Base-by-base conservation (phyloP, 1,139 yeast species). In the Blastobotrys persicus region DNA sequence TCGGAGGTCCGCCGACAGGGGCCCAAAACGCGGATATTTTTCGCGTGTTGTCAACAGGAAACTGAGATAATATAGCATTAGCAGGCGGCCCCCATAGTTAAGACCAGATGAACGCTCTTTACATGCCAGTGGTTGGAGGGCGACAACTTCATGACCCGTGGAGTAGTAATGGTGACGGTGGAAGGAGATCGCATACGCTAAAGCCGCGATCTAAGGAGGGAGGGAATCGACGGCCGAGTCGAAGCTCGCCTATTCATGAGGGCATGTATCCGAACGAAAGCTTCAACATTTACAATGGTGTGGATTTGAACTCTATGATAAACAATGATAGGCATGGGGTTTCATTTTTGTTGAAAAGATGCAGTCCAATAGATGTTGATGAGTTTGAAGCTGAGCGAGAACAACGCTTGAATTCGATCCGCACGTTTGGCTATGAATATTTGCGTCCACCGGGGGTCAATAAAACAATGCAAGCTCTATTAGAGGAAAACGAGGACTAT, bases 361-460 rank as follows among this genome's bases (percentile, higher is more conserved):
- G 13, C 11, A 19, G 41, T 16, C 41, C 41, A 4, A 32, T 41
- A 23, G 37, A 42, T 23, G 44, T 55, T n/a, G 55, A 53, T 14
- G 46, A 48, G 18, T 51, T 45, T 23, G 56, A 55, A 39, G 44
- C 42, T 23, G 42, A 37, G 14, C 46, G 59, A 33, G 46, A 47
- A 12, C 44, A 44, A 20, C 42, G 45, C 13, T 47, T 58, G 38
- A 41, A 47, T 51, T 49, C 59, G 51, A 37, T 62, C 54, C 48
- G 60, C 45, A 53, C 62, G 51, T 45, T 61, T 47, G 59, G 62
- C 37, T 55, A 53, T 46, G 48, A 49, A 6, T 62, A 59, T 52
- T 45, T 55, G 44, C 47, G 40, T 26, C 65, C 64, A 1, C 58
- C 59, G 9, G 65, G 62, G 31, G 49, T 57, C 19, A 32, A 42